Evolutionary conservation across 768 basidiomycete species (phyloP).

Genomic region (Dentipellis fragilis): DNA sequence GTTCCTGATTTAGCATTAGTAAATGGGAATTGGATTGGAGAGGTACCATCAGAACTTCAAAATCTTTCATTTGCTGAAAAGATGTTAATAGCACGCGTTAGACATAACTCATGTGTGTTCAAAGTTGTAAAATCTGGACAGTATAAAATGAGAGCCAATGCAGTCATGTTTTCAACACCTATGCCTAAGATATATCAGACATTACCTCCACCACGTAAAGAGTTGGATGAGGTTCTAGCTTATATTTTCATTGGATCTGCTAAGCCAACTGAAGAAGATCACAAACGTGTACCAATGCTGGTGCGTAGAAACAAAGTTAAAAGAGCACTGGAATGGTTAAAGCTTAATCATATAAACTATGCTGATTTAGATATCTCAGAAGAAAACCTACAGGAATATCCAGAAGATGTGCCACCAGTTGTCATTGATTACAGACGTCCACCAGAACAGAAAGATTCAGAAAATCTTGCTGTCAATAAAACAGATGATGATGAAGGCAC

Average conservation of each 20-base stretch:
- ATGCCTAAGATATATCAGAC: conserved; percentile 4
- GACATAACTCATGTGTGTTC: conserved; percentile 23
- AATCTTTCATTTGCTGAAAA: conserved; percentile 23
- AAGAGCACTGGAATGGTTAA: conserved; percentile 14
- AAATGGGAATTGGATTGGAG: too few species aligned
- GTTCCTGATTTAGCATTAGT: conserved; percentile 21
- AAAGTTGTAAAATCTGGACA: conserved; percentile 19
- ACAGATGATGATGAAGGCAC: neutral
- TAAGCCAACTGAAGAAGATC: conserved; percentile 20
- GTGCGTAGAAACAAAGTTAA: conserved; percentile 15
- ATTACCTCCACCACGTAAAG: conserved; percentile 9
- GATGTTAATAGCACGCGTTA: conserved; percentile 17
- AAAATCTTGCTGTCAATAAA: too few species aligned
- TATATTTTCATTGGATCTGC: conserved; percentile 22
- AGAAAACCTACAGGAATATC: conserved; percentile 3
- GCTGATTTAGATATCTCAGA: conserved; percentile 5
- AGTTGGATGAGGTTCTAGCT: conserved; percentile 16
- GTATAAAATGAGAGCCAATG: conserved; percentile 11
- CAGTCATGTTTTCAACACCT: conserved; percentile 10
- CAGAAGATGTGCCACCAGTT: conserved; percentile 4
- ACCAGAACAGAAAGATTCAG: neutral
- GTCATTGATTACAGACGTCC: too few species aligned
- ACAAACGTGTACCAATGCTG: conserved; percentile 12
- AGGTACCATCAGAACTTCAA: conserved; percentile 20
- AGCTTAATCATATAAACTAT: conserved; percentile 14